A percentile compares a stretch with the other conserved stretches of the same genome.
Evolutionary conservation across 2,329 filamentous ascomycete genomes (phyloP).

Genomic region (Hypoxylon sp.): DNA sequence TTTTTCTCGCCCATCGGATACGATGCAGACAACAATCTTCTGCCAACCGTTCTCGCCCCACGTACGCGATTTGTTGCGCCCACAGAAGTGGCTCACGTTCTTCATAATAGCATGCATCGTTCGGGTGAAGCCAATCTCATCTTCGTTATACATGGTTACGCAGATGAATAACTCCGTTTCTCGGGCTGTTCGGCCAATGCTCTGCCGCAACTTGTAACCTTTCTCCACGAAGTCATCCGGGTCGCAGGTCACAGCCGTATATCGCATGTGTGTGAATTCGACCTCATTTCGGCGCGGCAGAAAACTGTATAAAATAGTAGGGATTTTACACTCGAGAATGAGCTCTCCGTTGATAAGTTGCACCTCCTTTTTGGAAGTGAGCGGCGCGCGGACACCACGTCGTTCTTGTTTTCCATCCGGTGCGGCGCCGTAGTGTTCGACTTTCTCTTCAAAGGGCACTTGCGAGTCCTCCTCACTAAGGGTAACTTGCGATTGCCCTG

Average conservation of each 20-base stretch:
- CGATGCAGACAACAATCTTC: conserved; percentile 98
- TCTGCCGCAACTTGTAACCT: conserved; percentile 91
- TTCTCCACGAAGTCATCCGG: conserved; percentile 86
- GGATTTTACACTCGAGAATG: conserved; percentile 98
- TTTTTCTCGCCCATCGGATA: conserved; percentile 88
- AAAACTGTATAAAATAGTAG: conserved; percentile 97
- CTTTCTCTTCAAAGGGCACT: conserved; percentile 60
- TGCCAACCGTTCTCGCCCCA: conserved; percentile 99
- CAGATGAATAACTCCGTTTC: conserved; percentile 97
- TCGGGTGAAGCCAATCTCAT: conserved; percentile 92
- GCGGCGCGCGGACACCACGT: conserved; percentile 83
- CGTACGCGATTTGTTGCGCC: conserved; percentile 89
- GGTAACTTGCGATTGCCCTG: conserved; percentile 61
- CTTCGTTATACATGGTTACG: conserved; percentile 99
- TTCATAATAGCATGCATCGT: conserved; percentile 98
- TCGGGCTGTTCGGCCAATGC: conserved; percentile 88
- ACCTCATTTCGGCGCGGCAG: conserved; percentile 89
- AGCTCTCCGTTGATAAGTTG: conserved; percentile 97
- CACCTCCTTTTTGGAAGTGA: conserved; percentile 93
- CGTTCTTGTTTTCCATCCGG: conserved; percentile 87
- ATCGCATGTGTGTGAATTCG: conserved; percentile 97
- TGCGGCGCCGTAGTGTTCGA: conserved; percentile 86
- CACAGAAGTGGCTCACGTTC: conserved; percentile 98
- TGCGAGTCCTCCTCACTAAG: conserved; percentile 58
- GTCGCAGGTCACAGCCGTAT: conserved; percentile 94